A percentile compares a stretch with the other conserved stretches of the same genome.
These are phyloP conservation scores for Lentinula sp. DNA, from an alignment of 768 basidiomycete genomes.

Conservation along the genomic window DNA sequence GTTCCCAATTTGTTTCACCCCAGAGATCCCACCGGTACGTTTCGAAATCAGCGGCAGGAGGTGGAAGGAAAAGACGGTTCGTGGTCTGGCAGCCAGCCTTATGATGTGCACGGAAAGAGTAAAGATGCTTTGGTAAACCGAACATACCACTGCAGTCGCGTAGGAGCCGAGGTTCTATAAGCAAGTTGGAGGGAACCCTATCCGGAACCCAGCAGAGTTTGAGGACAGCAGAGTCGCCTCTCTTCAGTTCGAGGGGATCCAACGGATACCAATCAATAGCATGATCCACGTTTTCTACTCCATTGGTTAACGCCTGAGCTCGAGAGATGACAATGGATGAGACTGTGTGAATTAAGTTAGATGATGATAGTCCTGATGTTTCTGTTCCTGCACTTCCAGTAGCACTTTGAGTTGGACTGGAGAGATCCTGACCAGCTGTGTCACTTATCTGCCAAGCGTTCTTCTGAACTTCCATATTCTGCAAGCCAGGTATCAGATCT, in stretches of 20 bases:
- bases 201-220: too few relatives aligned
- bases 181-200: too few relatives aligned
- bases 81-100: too few relatives aligned
- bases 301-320: not conserved
- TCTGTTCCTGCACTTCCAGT: not conserved
- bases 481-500: not conserved
- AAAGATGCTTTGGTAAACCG: too few relatives aligned
- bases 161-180: too few relatives aligned
- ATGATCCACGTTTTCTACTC: not conserved
- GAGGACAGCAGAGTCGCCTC: too few relatives aligned
- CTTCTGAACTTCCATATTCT: not conserved
- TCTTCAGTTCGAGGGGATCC: not conserved
- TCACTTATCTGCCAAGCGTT: not conserved
- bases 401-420: not conserved
- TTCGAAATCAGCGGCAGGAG: too few relatives aligned
- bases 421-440: not conserved
- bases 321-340: not conserved
- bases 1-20: too few relatives aligned
- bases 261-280: not conserved
- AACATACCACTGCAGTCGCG: too few relatives aligned
- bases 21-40: too few relatives aligned
- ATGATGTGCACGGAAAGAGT: too few relatives aligned
- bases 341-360: not conserved
- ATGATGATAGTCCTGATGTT: not conserved
- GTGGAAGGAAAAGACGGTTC: too few relatives aligned